Evolutionary conservation across 208 protist species (phyloP), one percentile per base, ranked within the genome.

Genomic region (Wallacemonas collosoma): DNA sequence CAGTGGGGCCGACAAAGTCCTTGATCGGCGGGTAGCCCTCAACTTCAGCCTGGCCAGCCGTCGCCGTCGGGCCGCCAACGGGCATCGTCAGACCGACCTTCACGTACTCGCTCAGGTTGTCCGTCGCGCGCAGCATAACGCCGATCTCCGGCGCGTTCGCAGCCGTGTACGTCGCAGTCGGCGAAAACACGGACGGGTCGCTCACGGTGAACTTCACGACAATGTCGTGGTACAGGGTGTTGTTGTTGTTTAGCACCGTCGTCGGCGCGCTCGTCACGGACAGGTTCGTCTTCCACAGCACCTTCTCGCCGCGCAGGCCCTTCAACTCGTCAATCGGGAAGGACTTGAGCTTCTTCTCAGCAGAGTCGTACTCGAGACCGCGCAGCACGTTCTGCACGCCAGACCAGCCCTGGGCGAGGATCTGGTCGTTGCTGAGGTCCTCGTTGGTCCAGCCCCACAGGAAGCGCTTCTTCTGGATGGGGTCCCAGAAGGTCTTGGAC

Each of bases 381-480:
- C 81, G 79, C 53, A 80, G 75, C 58, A 90, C 66, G 79, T 80
- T 82, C 63, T 85, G 76, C 53, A 84, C 72, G 17, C 79, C 85
- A 11, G 81, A 85, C 81, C 85, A 87, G 54, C 78, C 85, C 48
- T 85, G 72, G 26, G 63, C 35, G 17, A 40, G 14, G 63, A 84
- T 79, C 58, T 76, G 77, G 14, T 50, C 73, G 54, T 80, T 47
- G 54, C 35, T 77, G 48, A 84, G 60, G 69, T 88, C 80, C 50
- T 90, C 82, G 50, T 74, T 65, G 2, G 69, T 76, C 76, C 82
- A 87, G 66, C 82, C 82, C 76, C 80, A 86, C 11, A 90, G 64
- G 55, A 75, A 72, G 72, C 75, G 80, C 66, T 77, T 69, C 48
- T 85, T 79, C 11, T 82, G 75, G 70, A 85, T 85, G 35, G 78